Percentiles rank a stretch among this genome's conserved stretches.
phyloP scores from a whole-genome alignment of 768 basidiomycete species.

The Fomitopsis pulvina region DNA sequence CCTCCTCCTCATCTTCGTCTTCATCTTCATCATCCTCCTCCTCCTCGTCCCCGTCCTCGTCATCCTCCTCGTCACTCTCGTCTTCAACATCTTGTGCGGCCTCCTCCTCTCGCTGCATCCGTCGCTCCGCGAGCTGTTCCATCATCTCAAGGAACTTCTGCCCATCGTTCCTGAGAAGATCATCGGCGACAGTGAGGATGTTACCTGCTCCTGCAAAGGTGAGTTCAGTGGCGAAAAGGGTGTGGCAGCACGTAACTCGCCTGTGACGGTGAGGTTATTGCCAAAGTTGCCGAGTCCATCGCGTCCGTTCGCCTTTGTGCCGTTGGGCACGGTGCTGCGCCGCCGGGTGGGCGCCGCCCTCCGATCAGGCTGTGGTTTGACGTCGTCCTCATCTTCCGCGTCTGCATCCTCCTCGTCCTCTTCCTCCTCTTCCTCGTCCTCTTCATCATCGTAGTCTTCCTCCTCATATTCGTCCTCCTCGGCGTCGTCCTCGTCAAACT shows the following conservation, averaged over 20 bases:
- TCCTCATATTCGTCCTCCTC: constrained; percentile 55
- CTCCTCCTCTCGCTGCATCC: constrained; percentile 86
- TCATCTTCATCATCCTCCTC: constrained; percentile 46
- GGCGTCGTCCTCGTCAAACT: constrained; percentile 60
- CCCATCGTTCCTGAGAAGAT: constrained; percentile 96
- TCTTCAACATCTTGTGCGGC: constrained; percentile 38
- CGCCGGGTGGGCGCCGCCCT: constrained; percentile 18
- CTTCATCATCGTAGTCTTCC: constrained; percentile 56
- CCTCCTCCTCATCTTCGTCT: constrained; percentile 47
- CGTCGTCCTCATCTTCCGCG: constrained; percentile 24
- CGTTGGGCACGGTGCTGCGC: constrained; percentile 32
- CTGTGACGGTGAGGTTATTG: constrained; percentile 76
- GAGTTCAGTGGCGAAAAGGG: constrained; percentile 13
- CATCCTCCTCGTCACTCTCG: constrained; percentile 44
- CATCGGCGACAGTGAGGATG: constrained; percentile 97
- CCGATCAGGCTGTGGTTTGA: constrained; percentile 20
- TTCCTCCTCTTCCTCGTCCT: constrained; percentile 67
- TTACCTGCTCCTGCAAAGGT: constrained; percentile 67
- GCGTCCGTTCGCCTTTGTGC: constrained; percentile 38
- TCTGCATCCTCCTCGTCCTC: constrained; percentile 58
- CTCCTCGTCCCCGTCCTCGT: constrained; percentile 42
- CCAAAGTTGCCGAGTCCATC: constrained; percentile 79
- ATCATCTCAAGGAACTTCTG: constrained; percentile 99
- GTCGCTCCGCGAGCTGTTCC: constrained; percentile 94
- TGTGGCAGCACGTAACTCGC: constrained; percentile 33